Conservation (phyloP, 768 basidiomycete species). For the Trametes punicea region DNA sequence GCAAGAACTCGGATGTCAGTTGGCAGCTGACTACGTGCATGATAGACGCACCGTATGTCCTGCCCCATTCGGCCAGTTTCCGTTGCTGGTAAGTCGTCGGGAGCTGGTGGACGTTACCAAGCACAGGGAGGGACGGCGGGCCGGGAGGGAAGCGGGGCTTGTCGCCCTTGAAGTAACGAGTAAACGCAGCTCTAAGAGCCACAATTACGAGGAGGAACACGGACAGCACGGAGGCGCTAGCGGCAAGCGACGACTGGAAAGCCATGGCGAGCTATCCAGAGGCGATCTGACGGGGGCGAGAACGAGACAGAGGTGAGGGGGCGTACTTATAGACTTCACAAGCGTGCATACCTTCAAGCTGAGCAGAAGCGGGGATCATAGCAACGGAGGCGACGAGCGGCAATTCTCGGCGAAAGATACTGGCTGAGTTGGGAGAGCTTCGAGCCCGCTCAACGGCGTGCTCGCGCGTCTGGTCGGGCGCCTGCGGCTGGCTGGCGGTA, state of each 20-base stretch:
- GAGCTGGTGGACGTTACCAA: constrained; percentile 18
- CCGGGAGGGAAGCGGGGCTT: constrained; percentile 12
- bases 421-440: background rate
- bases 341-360: background rate
- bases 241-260: background rate
- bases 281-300: background rate
- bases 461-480: background rate
- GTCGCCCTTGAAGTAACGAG: background rate
- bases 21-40: no score
- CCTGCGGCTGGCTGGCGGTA: background rate
- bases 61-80: constrained; percentile 17
- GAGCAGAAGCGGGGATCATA: constrained; percentile 1
- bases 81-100: constrained; percentile 15
- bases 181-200: background rate
- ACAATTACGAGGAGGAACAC: background rate
- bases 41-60: constrained; percentile 10
- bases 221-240: background rate
- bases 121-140: constrained; percentile 5
- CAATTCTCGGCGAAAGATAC: background rate
- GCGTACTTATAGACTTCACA: background rate
- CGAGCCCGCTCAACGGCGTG: background rate
- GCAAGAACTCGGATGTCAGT: background rate
- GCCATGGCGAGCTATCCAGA: background rate
- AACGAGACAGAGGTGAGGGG: background rate
- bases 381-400: background rate